Base-by-base conservation (phyloP, 108 stramenopile species). In the Epipyxis sp. region DNA sequence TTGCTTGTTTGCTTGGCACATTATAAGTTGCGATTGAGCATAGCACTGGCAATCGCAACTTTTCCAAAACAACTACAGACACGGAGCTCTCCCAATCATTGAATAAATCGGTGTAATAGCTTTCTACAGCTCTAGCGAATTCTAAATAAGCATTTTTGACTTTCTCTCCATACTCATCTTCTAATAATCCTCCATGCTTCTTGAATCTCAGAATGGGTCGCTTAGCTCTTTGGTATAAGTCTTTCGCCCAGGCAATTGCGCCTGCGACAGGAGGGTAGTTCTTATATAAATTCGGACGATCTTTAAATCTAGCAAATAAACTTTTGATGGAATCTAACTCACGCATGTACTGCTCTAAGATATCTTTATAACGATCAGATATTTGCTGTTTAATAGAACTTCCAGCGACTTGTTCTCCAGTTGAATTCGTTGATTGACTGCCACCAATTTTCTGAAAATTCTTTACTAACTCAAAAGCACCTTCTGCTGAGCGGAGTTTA, bases 261-360 rank as follows among this genome's bases (percentile, higher is more conserved):
- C 90, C 90, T 1, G 90, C 90, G 0, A 89, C 85, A 40, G 90
- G 87, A 0, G 90, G 89, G 41, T 76, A 89, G 78, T 89, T 89
- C 83, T 87, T 86, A 83, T 84, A 90, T 2, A 88, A 40, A 1
- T 82, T 85, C 6, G 89, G 89, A 25, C 37, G 37, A 40, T 82
- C 34, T 65, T 83, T 83, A 82, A 78, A 45, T 30, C 54, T 58
- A 10, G 77, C 42, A 45, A 89, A 90, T 25, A 86, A 77, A 3
- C 44, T 65, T 6, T 76, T 29, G 1, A 87, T 77, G 58, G 59
- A 32, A 39, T 82, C 84, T 54, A 90, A 83, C 84, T 90, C 90
- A 80, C 84, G 78, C 42, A 82, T 80, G 79, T 89, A 89, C 85
- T 88, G 86, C 58, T 83, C 34, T 34, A 90, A 65, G n/a, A 90